Evolutionary conservation across 495 filamentous ascomycete species (phyloP), one percentile per base, ranked within the genome.

Genomic region (Hyaloscypha bicolor): DNA sequence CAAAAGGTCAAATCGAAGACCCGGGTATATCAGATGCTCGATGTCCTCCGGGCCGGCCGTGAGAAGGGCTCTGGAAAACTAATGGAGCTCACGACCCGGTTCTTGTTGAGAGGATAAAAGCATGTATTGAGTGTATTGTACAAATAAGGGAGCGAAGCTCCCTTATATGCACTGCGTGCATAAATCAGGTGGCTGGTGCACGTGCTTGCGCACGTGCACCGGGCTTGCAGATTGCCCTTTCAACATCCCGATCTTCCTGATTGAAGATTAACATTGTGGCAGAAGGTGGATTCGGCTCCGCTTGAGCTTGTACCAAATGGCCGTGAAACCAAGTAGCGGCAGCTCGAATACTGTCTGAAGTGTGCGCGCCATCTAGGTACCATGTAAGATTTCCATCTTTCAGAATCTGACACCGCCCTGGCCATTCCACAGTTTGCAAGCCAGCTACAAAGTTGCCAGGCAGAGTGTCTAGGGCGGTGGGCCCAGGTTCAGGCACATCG

Each of bases 351-450:
- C 92, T 96, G 72, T 97, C 94, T 19, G 89, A 81, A 0, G 94
- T 98, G 74, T 98, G 95, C 0, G 92, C 93, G 5, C 94, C 92
- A 73, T 97, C 94, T 35, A 98, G 87, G 72, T 91, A 90, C 94
- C 94, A 97, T 29, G 83, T 78, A 0, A 96, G 81, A 61, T 61
- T 33, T 45, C 59, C 79, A 67, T 90, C 87, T 51, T 88, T 52
- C 3, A 83, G 68, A 8, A 76, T 65, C 64, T 85, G 78, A 61
- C 80, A 85, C 59, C 83, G 71, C 12, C 82, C 83, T 4, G 75
- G 72, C 80, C 78, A 82, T 1, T 61, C 70, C 48, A 78, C 80
- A 39, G 76, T 75, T 14, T 79, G 63, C 1, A 83, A 66, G 19
- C 78, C 83, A 4, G n/a, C 9, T 2, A 42, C 9, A 5, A 83